Evolutionary conservation across 2,329 filamentous ascomycete species (phyloP).

Genomic region (Botrytis elliptica): DNA sequence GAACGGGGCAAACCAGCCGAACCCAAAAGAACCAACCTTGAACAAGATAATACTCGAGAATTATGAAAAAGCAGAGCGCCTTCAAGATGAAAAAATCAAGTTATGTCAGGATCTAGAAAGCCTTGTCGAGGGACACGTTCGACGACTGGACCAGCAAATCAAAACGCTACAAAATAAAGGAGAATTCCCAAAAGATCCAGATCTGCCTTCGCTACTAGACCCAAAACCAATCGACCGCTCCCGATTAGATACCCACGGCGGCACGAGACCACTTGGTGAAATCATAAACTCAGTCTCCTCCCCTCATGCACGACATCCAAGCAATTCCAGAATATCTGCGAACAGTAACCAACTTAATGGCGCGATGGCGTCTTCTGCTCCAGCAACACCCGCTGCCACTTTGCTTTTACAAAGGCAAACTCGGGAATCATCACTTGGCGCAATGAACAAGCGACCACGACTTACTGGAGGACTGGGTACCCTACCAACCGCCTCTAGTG

Average conservation of each 20-base stretch:
- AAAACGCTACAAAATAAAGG: slow-evolving; percentile 60
- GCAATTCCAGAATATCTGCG: slow-evolving; percentile 31
- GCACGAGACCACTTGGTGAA: slow-evolving; percentile 30
- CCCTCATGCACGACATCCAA: slow-evolving; percentile 34
- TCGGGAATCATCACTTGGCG: slow-evolving; percentile 58
- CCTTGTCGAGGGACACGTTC: slow-evolving; percentile 61
- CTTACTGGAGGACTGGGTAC: slow-evolving; percentile 45
- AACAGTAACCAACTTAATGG: slow-evolving; percentile 31
- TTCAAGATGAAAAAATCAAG: slow-evolving; percentile 73
- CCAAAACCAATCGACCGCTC: slow-evolving; percentile 51
- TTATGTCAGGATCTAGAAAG: slow-evolving; percentile 63
- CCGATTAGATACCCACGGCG: slow-evolving; percentile 27
- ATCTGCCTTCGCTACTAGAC: slow-evolving; percentile 62
- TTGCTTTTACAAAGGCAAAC: slow-evolving; percentile 58
- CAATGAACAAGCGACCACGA: slow-evolving; percentile 54
- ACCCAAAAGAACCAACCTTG: slow-evolving; percentile 72
- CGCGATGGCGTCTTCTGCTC: slow-evolving; percentile 49
- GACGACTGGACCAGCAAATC: slow-evolving; percentile 61
- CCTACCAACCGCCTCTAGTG: slow-evolving; percentile 53
- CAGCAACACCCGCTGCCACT: slow-evolving; percentile 59
- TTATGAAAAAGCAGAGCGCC: slow-evolving; percentile 65
- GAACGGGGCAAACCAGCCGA: slow-evolving; percentile 69
- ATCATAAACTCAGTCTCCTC: slow-evolving; percentile 32
- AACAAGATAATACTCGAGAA: slow-evolving; percentile 65
- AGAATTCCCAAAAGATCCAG: slow-evolving; percentile 51